Percentiles rank a stretch among this genome's conserved stretches.
Evolutionary conservation across 2,329 filamentous ascomycete species (phyloP).

Genomic region (Calonectria naviculata): DNA sequence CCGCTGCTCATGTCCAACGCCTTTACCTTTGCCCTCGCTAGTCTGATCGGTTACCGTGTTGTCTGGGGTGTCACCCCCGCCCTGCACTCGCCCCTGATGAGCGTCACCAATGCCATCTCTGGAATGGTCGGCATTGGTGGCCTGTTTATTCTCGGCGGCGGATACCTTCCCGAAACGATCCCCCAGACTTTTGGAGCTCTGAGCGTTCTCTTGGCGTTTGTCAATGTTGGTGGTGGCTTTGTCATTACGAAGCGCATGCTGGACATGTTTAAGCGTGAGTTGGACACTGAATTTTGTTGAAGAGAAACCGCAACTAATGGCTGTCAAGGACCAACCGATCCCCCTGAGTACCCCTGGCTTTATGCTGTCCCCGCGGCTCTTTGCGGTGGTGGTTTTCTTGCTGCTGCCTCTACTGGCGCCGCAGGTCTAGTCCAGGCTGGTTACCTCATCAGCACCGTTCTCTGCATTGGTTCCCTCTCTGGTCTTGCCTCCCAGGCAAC

Average conservation of each 20-base stretch:
- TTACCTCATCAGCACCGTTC: slow-evolving; percentile 84
- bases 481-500: slow-evolving; percentile 85
- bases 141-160: slow-evolving; percentile 89
- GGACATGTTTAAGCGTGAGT: slow-evolving; percentile 84
- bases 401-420: slow-evolving; percentile 83
- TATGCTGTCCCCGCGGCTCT: slow-evolving; percentile 82
- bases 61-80: slow-evolving; percentile 90
- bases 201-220: slow-evolving; percentile 86
- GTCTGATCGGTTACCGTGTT: slow-evolving; percentile 87
- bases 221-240: slow-evolving; percentile 90
- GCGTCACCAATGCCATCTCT: slow-evolving; percentile 92
- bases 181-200: slow-evolving; percentile 82
- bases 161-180: slow-evolving; percentile 79
- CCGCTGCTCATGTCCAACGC: slow-evolving; percentile 90
- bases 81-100: slow-evolving; percentile 90
- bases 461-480: slow-evolving; percentile 88
- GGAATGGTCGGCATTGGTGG: slow-evolving; percentile 92
- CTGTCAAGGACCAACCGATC: slow-evolving; percentile 76
- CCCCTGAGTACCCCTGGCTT: slow-evolving; percentile 88
- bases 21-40: slow-evolving; percentile 86
- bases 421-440: slow-evolving; percentile 88
- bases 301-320: slow-evolving; percentile 22
- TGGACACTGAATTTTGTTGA: neutral
- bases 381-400: slow-evolving; percentile 85
- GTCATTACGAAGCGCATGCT: slow-evolving; percentile 95